These are phyloP conservation scores for Oldenlandia corymbosa DNA, from an alignment of 257 asterid species.

Conservation along the genomic window DNA sequence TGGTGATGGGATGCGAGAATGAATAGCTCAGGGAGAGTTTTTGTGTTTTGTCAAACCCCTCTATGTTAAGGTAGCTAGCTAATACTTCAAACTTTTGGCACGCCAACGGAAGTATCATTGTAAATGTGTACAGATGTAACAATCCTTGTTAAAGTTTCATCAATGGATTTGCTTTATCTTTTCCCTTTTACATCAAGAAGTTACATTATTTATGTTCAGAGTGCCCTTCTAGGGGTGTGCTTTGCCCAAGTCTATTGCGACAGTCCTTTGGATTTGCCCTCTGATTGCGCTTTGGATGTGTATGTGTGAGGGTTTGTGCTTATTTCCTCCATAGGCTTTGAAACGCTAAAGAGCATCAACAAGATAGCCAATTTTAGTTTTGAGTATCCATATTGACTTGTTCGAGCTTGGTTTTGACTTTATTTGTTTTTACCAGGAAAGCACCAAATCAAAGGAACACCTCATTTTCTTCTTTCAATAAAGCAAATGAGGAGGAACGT, in stretches of 20 bases:
- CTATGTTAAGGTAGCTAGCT: constrained; percentile 5
- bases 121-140: constrained; percentile 20
- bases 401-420: no score
- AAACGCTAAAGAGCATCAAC: background rate
- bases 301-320: background rate
- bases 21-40: constrained; percentile 2
- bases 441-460: no score
- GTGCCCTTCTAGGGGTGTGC: background rate
- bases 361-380: background rate
- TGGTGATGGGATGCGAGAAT: constrained; percentile 19
- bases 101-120: constrained; percentile 15
- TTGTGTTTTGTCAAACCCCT: background rate
- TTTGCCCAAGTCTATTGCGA: background rate
- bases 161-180: background rate
- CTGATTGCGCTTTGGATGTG: background rate
- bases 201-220: background rate
- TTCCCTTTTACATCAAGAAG: background rate
- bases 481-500: background rate
- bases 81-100: constrained; percentile 2
- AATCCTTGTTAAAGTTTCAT: background rate
- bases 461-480: background rate
- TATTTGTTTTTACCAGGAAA: no score
- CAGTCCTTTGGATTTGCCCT: no score
- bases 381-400: no score
- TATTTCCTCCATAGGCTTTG: no score